Base-by-base conservation (phyloP, 495 filamentous ascomycete species). In the Penicillium psychrofluorescens region DNA sequence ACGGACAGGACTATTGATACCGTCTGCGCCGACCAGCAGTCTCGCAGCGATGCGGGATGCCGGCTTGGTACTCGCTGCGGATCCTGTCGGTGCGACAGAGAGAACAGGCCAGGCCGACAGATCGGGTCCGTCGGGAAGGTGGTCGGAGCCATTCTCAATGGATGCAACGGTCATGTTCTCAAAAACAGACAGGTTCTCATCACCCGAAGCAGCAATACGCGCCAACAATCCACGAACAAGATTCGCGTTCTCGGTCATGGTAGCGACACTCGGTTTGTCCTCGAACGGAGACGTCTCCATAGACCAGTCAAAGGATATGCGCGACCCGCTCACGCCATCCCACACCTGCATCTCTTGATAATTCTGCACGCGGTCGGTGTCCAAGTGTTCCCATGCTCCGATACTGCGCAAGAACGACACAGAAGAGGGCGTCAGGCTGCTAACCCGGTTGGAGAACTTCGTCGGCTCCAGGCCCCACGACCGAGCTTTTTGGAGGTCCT, bases 311-410 rank as follows among this genome's bases (percentile, higher is more conserved):
- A 99, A 99, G 43, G 85, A 82, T 61, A 99, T 95, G 37, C 80
- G 76, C 32, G 90, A 84, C 42, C 79, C 86, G 11, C 85, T 84
- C 43, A 95, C 81, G 43, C 92, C 92, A 64, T 99, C 92, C 92
- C 92, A 99, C 8, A 98, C 91, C 50, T 83, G 69, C 92, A 99
- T 99, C 48, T 87, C 84, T 35, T 91, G 79, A 62, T 96, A 99
- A 2, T 78, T 70, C 63, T 95, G 90, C 11, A 90, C 76, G n/a
- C 94, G 76, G 3, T 74, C 64, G 8, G 58, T 55, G 42, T 85
- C 72, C 27, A 95, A 58, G 54, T 90, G 78, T n/a, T 72, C 63
- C 91, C 91, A 99, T 7, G 85, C 92, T 13, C 90, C 91, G 42
- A 92, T 90, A n/a, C 63, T 61, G 31, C 79, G 71, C 43, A 89